Evolutionary conservation across 106 monocot species (phyloP).

Genomic region (Ottelia alismoides): DNA sequence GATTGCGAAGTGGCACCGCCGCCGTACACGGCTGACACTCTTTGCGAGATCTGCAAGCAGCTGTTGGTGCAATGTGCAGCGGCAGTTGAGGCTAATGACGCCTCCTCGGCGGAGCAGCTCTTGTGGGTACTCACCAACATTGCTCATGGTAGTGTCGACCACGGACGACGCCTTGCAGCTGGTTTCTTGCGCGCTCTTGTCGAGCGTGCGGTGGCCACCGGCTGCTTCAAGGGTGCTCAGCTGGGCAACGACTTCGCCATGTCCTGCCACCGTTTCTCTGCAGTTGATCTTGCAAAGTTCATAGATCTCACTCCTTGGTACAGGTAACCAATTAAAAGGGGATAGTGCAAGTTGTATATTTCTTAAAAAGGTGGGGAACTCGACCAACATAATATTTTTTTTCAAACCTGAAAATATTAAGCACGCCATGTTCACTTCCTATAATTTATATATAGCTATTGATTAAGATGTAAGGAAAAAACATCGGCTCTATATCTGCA

Average conservation of each 20-base stretch:
- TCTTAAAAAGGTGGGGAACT: no score
- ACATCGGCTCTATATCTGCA: no score
- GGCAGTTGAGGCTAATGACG: conserved; percentile 44
- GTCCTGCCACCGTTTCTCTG: conserved; percentile 42
- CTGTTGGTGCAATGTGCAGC: conserved; percentile 54
- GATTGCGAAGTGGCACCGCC: no score
- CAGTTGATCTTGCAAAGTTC: conserved; percentile 64
- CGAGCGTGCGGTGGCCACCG: conserved; percentile 30
- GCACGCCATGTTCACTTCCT: no score
- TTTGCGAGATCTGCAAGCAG: no score
- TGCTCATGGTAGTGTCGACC: conserved; percentile 30
- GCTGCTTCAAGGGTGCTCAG: conserved; percentile 27
- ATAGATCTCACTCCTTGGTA: conserved; percentile 89
- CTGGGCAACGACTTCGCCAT: conserved; percentile 9
- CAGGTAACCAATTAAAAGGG: no score
- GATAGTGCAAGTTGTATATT: no score
- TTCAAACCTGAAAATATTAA: no score
- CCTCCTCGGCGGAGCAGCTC: conserved; percentile 44
- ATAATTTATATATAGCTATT: no score
- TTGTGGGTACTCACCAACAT: conserved; percentile 72
- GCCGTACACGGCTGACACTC: no score
- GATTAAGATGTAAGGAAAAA: no score
- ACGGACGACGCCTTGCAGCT: conserved; percentile 45
- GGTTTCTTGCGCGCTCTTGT: conserved; percentile 45
- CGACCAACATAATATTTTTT: no score